Evolutionary conservation across 345 rosid genomes (phyloP).

Genomic region (Hibiscus trionum): DNA sequence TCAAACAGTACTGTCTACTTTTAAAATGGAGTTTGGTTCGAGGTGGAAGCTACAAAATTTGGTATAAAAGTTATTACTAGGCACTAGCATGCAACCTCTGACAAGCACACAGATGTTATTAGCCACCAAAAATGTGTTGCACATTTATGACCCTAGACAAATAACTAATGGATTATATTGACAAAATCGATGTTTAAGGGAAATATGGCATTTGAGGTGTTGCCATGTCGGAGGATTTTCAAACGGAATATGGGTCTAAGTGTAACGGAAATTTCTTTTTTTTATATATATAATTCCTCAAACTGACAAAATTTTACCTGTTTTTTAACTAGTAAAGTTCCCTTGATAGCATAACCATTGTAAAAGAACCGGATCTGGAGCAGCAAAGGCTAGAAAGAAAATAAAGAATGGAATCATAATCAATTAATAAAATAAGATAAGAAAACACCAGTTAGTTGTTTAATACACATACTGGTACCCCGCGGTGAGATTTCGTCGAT

Average conservation of each 20-base stretch:
- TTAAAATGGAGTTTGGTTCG: too few species aligned
- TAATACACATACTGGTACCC: constrained; percentile 32
- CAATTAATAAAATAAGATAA: neutral
- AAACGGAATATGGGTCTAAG: neutral
- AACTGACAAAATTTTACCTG: constrained; percentile 29
- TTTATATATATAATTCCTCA: neutral
- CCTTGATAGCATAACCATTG: constrained; percentile 65
- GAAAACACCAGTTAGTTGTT: neutral
- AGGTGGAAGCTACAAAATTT: too few species aligned
- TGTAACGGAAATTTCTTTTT: neutral
- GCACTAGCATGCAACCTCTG: too few species aligned
- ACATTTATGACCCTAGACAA: too few species aligned
- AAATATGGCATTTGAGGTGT: too few species aligned
- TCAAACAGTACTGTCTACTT: neutral
- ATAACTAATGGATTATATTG: too few species aligned
- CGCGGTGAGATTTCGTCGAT: constrained; percentile 12
- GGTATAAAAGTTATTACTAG: too few species aligned
- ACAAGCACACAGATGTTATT: too few species aligned
- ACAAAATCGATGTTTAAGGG: too few species aligned
- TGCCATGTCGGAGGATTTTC: too few species aligned
- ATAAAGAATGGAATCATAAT: constrained; percentile 3
- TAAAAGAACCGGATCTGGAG: constrained; percentile 66
- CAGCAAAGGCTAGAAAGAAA: constrained; percentile 55
- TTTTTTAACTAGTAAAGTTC: constrained; percentile 68
- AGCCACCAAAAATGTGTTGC: too few species aligned